Conservation (phyloP, 176 grass and related monocot genomes). For the Aegilops tauschii region DNA sequence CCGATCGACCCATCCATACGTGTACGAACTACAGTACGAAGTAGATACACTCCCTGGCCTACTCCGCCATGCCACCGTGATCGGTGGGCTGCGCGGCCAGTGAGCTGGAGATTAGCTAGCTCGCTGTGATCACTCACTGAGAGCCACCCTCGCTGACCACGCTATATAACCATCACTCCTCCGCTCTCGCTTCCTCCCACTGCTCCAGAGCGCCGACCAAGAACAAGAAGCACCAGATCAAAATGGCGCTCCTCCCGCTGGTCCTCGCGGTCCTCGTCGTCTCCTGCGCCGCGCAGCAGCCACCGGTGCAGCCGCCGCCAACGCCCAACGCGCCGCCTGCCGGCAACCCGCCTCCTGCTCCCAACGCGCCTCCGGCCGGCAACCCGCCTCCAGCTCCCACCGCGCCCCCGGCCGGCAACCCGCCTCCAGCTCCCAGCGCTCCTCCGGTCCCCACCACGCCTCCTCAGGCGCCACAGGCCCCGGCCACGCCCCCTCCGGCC, state of each 20-base stretch:
- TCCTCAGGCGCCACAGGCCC: conserved; percentile 35
- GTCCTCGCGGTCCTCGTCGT: conserved; percentile 47
- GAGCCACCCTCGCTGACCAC: background rate
- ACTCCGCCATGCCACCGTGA: background rate
- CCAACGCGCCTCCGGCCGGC: conserved; percentile 29
- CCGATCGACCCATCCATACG: background rate
- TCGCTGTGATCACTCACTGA: background rate
- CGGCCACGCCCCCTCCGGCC: conserved; percentile 24
- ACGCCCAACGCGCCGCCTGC: conserved; percentile 24
- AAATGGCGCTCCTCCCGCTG: conserved; percentile 39
- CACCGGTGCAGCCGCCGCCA: conserved; percentile 27
- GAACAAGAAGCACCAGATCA: background rate
- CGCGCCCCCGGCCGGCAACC: conserved; percentile 23
- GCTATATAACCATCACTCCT: conserved; percentile 42
- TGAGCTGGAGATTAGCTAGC: conserved; percentile 14
- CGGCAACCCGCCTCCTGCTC: conserved; percentile 1
- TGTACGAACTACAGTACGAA: background rate
- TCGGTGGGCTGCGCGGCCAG: background rate
- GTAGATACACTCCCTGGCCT: background rate
- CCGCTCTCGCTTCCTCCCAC: conserved; percentile 45
- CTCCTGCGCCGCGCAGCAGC: conserved; percentile 64
- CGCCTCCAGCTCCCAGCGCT: conserved; percentile 24
- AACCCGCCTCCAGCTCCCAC: conserved; percentile 23
- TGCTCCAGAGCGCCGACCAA: conserved; percentile 30
- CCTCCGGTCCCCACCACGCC: conserved; percentile 36